Percentiles rank a stretch among this genome's conserved stretches.
Evolutionary conservation across 441 rosid genomes (phyloP).

Genomic region (Arabidopsis lyrata): DNA sequence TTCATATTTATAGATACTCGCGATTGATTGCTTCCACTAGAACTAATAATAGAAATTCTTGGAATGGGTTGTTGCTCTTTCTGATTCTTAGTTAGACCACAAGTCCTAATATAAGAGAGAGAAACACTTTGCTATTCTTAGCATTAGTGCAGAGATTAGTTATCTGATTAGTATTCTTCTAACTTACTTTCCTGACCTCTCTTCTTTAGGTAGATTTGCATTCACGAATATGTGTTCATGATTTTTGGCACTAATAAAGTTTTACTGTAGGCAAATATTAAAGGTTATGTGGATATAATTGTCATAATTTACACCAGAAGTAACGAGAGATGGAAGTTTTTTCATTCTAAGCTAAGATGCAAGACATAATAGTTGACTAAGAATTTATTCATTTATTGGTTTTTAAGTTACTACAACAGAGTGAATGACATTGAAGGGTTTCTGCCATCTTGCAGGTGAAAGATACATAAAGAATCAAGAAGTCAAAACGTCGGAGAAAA

Average conservation of each 20-base stretch:
- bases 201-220: background rate
- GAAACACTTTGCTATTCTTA: slow-evolving; percentile 35
- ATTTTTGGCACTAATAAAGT: background rate
- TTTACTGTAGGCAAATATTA: background rate
- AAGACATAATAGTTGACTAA: background rate
- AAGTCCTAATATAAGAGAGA: slow-evolving; percentile 22
- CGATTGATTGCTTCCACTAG: slow-evolving; percentile 23
- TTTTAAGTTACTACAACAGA: slow-evolving; percentile 2
- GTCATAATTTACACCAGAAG: background rate
- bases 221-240: background rate
- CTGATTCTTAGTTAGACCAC: slow-evolving; percentile 41
- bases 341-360: background rate
- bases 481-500: slow-evolving; percentile 15
- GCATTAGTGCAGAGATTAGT: background rate
- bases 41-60: slow-evolving; percentile 22
- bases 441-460: background rate
- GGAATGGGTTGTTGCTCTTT: slow-evolving; percentile 23
- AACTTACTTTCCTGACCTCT: background rate
- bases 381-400: slow-evolving; percentile 6
- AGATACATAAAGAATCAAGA: background rate
- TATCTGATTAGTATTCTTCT: slow-evolving; percentile 20
- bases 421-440: background rate
- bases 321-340: background rate
- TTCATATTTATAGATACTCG: slow-evolving; percentile 24
- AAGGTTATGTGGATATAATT: background rate